A percentile compares a stretch with the other conserved stretches of the same genome.
Evolutionary conservation across 495 filamentous ascomycete genomes (phyloP).

Genomic region (Lasiosphaeria ovina): DNA sequence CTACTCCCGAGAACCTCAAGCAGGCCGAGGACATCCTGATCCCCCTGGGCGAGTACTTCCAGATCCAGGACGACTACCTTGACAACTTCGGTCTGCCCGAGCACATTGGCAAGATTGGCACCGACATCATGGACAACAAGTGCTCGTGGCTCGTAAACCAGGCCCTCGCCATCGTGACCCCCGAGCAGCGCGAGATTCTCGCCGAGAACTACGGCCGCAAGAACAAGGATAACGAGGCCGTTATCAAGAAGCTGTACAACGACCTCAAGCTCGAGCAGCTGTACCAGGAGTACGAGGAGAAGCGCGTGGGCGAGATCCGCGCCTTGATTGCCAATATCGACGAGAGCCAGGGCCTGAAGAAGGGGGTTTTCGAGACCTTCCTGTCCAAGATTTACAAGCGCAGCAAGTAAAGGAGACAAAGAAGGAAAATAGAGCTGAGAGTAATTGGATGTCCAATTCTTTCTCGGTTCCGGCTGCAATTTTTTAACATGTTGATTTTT

Average conservation of each 20-base stretch:
- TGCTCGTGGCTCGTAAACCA: conserved; percentile 97
- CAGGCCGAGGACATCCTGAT: conserved; percentile 89
- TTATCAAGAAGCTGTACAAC: conserved; percentile 82
- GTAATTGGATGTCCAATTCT: not conserved
- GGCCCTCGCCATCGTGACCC: conserved; percentile 70
- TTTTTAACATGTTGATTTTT: no score
- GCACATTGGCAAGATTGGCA: conserved; percentile 95
- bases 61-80: conserved; percentile 97
- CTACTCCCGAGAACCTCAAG: conserved; percentile 79
- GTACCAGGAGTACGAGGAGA: conserved; percentile 88
- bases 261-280: conserved; percentile 77
- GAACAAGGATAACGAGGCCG: conserved; percentile 72
- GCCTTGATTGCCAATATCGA: conserved; percentile 75
- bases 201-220: conserved; percentile 90
- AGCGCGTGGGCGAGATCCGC: conserved; percentile 69
- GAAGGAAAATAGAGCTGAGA: conserved; percentile 1
- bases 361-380: conserved; percentile 85
- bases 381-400: conserved; percentile 96
- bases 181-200: conserved; percentile 77
- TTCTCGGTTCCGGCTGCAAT: no score
- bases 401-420: conserved; percentile 61
- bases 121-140: conserved; percentile 98
- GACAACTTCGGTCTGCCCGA: conserved; percentile 93
- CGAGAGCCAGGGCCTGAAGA: conserved; percentile 82
- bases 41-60: conserved; percentile 98